Conservation (phyloP, 306 rosid species). For the Leucaena leucocephala region DNA sequence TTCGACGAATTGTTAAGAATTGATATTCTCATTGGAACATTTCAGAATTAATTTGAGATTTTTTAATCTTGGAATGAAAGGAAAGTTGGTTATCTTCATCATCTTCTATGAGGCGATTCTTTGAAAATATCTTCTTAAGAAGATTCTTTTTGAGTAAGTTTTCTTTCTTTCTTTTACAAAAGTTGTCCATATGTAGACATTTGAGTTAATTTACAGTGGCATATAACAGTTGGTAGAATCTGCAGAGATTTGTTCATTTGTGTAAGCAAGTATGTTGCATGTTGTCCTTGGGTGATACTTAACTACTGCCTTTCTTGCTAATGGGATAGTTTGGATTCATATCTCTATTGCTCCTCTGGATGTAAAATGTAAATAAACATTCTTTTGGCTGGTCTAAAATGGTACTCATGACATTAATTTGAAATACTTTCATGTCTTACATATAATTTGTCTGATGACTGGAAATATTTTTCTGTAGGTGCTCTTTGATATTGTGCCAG, state of each 20-base stretch:
- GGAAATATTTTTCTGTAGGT: slow-evolving; percentile 67
- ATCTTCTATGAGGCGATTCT: slow-evolving; percentile 3
- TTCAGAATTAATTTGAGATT: slow-evolving; percentile 30
- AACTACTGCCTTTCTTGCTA: neutral
- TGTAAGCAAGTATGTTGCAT: neutral
- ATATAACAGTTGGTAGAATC: too few relatives aligned
- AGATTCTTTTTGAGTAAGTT: neutral
- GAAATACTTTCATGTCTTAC: neutral
- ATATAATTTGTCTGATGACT: slow-evolving; percentile 37
- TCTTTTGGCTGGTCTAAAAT: neutral
- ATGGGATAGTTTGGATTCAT: neutral
- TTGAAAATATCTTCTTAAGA: neutral
- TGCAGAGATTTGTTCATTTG: neutral
- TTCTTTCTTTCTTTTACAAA: neutral
- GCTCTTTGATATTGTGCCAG: slow-evolving; percentile 95
- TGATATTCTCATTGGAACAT: slow-evolving; percentile 11
- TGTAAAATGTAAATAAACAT: neutral
- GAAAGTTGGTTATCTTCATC: slow-evolving; percentile 34
- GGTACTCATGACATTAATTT: neutral
- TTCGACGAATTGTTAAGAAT: slow-evolving; percentile 8
- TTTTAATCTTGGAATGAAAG: slow-evolving; percentile 19
- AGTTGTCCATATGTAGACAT: neutral
- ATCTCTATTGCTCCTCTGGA: neutral
- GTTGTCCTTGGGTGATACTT: neutral
- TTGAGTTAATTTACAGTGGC: neutral